Evolutionary conservation across 2,329 filamentous ascomycete species (phyloP), one percentile per base, ranked within the genome.

Genomic region (Fusarium albidum): DNA sequence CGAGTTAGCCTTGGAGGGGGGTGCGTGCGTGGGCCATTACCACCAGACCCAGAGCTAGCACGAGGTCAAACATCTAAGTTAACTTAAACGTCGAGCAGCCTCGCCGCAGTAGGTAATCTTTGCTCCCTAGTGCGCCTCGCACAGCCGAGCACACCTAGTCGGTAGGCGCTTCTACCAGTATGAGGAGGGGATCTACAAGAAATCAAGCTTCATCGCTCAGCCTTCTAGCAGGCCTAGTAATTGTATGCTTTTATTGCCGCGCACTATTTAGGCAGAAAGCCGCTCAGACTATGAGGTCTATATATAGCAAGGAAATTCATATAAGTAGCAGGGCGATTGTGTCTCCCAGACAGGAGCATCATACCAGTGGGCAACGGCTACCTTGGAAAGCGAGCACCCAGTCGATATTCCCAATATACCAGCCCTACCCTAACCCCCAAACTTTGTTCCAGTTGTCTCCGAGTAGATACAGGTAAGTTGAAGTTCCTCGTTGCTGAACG

Each of bases 361-460:
- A n/a, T n/a, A n/a, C n/a, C n/a, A n/a, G n/a, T n/a, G n/a, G n/a
- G n/a, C n/a, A n/a, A n/a, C n/a, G n/a, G n/a, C n/a, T n/a, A n/a
- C 26, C 27, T 29, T 42, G 39, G 25, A 31, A 42, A 42, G 39
- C 39, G n/a, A 42, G 27, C 39, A 42, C 18, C 40, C 28, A 43
- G 27, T 21, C 14, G 18, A 21, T n/a, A 21, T 43, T 28, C 17
- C 40, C 40, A 11, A 32, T 33, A 43, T 43, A 43, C 39, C 14
- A 17, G 27, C 12, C 27, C 27, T 28, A 28, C 27, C 12, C 12
- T 8, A 28, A 8, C 27, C 27, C 12, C 39, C 8, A 7, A 27
- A 27, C 31, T 18, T 31, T 31, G 39, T 31, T 29, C 39, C 27
- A 32, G n/a, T 17, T 25, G n/a, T 17, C 26, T 29, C 26, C 39